Percentiles rank a stretch among this genome's conserved stretches.
Evolutionary conservation across 768 basidiomycete genomes (phyloP).

Genomic region (Suillus variegatus): DNA sequence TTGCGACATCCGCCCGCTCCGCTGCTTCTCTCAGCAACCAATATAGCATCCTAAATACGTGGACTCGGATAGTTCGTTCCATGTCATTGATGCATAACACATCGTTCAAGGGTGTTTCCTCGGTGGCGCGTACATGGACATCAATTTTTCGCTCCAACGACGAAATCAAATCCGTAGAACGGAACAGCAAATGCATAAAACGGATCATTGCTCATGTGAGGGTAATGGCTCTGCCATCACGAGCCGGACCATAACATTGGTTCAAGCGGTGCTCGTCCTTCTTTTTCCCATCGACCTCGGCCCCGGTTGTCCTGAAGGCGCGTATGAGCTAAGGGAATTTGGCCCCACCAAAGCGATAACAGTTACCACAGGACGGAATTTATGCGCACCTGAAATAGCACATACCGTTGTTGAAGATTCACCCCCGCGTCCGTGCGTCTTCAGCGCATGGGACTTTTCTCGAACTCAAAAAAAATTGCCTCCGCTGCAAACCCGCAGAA

Average conservation of each 20-base stretch:
- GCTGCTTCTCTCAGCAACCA: neutral
- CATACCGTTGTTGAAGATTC: neutral
- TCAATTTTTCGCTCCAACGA: neutral
- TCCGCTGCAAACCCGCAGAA: conserved; percentile 3
- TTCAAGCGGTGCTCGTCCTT: neutral
- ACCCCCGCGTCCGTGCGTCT: neutral
- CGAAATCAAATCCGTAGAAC: neutral
- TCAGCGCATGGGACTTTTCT: neutral
- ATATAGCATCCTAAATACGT: conserved; percentile 1
- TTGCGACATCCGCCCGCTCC: neutral
- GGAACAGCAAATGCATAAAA: neutral
- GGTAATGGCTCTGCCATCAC: neutral
- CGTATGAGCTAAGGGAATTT: neutral
- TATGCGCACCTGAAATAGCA: neutral
- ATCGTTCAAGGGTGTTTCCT: neutral
- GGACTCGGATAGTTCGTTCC: neutral
- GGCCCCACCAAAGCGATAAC: neutral
- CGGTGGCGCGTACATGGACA: neutral
- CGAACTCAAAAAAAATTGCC: neutral
- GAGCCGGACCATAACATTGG: neutral
- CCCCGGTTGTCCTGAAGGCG: conserved; percentile 1
- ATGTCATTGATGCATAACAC: neutral
- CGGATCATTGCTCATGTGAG: neutral
- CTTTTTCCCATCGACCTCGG: conserved; percentile 5
- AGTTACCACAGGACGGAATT: neutral